Evolutionary conservation across 108 stramenopile species (phyloP).

Genomic region (Skeletonema potamos): DNA sequence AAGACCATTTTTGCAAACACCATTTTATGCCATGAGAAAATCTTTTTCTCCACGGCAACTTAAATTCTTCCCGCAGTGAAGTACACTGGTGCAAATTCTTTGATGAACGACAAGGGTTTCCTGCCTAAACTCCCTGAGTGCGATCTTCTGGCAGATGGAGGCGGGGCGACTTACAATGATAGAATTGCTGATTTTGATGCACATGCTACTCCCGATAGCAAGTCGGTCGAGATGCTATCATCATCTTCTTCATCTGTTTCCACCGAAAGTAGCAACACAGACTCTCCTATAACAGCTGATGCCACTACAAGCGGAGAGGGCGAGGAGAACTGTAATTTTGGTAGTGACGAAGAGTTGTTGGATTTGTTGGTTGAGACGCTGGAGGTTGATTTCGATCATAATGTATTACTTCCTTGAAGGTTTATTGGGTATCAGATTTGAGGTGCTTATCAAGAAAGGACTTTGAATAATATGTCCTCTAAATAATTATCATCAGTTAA

Average conservation of each 20-base stretch:
- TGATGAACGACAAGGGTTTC: not conserved
- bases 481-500: not conserved
- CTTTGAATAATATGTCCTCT: not conserved
- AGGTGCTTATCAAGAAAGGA: no score
- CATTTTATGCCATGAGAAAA: not conserved
- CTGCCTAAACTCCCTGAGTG: not conserved
- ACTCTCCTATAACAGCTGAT: not conserved
- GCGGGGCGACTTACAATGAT: not conserved
- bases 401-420: not conserved
- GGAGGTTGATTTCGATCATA: constrained; percentile 33
- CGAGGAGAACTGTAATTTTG: not conserved
- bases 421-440: not conserved
- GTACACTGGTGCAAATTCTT: constrained; percentile 43
- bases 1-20: not conserved
- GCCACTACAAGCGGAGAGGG: not conserved
- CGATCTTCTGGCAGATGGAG: not conserved
- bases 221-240: not conserved
- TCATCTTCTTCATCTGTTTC: not conserved
- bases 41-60: not conserved
- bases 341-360: constrained; percentile 25
- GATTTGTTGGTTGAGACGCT: constrained; percentile 38
- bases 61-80: constrained; percentile 52
- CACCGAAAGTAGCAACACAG: not conserved
- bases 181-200: not conserved
- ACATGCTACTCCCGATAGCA: not conserved